Evolutionary conservation across 2,329 filamentous ascomycete species (phyloP), one percentile per base, ranked within the genome.

Genomic region (Leptographium galeiforme): DNA sequence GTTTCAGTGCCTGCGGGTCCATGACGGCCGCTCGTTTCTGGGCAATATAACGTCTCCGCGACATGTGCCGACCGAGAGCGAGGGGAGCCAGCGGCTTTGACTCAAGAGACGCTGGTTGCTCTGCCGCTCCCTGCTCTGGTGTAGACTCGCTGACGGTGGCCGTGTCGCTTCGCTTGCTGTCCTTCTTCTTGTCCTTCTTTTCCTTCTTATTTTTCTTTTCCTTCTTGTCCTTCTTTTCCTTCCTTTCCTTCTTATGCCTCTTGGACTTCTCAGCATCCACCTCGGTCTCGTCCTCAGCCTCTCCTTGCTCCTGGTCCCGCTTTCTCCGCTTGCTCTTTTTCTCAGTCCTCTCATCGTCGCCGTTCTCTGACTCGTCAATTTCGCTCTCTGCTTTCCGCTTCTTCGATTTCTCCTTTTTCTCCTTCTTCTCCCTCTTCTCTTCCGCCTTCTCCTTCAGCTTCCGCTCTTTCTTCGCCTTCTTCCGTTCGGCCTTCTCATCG

Each of bases 21-120:
- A 89, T 78, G 55, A 89, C 78, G 2, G 90, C 89, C 71, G 84
- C 80, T 62, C 82, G 83, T 73, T 97, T 97, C 61, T 93, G 87
- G 54, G 85, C 85, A 62, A 97, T 95, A 67, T 90, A 88, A 56
- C 88, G 78, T 60, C 87, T 82, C 58, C 91, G 76, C 48, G 90
- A 81, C 53, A 85, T 78, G 65, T 90, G 87, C 58, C 89, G 78
- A 49, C 77, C 81, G 32, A 76, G 72, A 57, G 75, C 25, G 33
- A 36, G 18, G 6, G 38, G 3, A 30, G 53, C 50, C 16, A 61
- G 51, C 16, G 59, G 54, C 32, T 63, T 62, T 8, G 64, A 63
- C 14, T 33, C 72, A 72, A 47, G 68, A 71, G 52, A 69, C 70
- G 48, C 72, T 70, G 30, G 67, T 70, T 25, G 68, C 72, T 52